phyloP scores from a whole-genome alignment of 257 asterid species.

The Scutellaria barbata region DNA sequence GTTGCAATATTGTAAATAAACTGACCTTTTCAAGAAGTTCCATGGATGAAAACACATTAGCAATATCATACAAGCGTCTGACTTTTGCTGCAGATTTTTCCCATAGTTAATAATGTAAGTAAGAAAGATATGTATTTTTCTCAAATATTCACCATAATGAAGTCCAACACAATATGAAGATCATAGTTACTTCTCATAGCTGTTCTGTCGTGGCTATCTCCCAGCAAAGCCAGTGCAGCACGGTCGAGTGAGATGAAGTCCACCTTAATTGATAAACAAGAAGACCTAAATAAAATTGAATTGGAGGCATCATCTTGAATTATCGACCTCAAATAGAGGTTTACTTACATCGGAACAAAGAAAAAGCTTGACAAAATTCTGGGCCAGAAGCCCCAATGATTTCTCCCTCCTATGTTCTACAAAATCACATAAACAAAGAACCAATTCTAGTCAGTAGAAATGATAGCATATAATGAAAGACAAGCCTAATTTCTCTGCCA shows the following conservation, averaged over 20 bases:
- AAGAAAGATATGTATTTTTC: not conserved
- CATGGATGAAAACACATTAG: slow-evolving; percentile 68
- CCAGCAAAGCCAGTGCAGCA: slow-evolving; percentile 67
- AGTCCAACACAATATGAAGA: slow-evolving; percentile 35
- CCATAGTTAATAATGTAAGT: slow-evolving; percentile 12
- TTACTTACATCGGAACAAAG: slow-evolving; percentile 68
- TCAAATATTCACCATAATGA: slow-evolving; percentile 26
- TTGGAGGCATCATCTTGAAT: slow-evolving; percentile 1
- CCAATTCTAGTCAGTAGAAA: slow-evolving; percentile 22
- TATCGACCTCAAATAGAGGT: slow-evolving; percentile 1
- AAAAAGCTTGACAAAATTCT: slow-evolving; percentile 69
- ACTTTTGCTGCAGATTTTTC: slow-evolving; percentile 58
- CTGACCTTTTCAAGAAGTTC: slow-evolving; percentile 74
- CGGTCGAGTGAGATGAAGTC: slow-evolving; percentile 58
- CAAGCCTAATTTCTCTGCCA: not conserved
- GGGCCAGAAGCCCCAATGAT: slow-evolving; percentile 62
- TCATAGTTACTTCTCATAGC: slow-evolving; percentile 59
- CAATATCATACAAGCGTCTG: slow-evolving; percentile 74
- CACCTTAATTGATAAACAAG: slow-evolving; percentile 48
- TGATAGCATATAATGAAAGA: not conserved
- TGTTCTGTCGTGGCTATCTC: slow-evolving; percentile 49
- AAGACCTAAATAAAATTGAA: slow-evolving; percentile 13
- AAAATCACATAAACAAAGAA: slow-evolving; percentile 32
- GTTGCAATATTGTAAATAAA: slow-evolving; percentile 16
- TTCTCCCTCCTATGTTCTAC: slow-evolving; percentile 62